Evolutionary conservation across 2,329 filamentous ascomycete genomes (phyloP), one percentile per base, ranked within the genome.

Genomic region (Colletotrichum limetticola): DNA sequence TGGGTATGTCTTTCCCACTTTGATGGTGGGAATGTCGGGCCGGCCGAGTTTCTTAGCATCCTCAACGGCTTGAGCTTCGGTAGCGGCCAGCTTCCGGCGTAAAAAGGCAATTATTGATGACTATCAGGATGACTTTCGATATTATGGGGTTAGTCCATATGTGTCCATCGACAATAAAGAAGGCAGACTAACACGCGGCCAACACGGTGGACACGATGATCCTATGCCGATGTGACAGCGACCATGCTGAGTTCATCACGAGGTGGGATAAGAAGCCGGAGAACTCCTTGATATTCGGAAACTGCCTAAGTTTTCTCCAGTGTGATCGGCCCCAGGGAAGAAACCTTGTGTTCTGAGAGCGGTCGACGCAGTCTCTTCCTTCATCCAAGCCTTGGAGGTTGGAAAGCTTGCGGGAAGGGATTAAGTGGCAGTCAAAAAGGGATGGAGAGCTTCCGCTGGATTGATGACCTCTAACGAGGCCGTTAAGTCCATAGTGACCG

Each of bases 71-170:
- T 66, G n/a, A 0, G 19, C 14, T 12, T 58, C 59, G 16, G 22
- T 14, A 11, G 1, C n/a, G 4, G 60, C 56, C 0, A 70, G 22
- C 52, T 30, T 58, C 84, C 37, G 76, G 78, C 74, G 87, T 53
- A 95, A 82, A 66, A 83, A 89, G 1, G 84, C 88, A 22, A 97
- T 80, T 19, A 19, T 22, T 22, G 42, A 49, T 19, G 8, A 49
- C 42, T 49, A 8, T n/a, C 42, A 46, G 19, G 19, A 46, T 46
- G 19, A 46, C 42, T n/a, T 49, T 49, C 19, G 19, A 49, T 11
- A 22, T 22, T 3, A 49, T 11, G 42, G 42, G 42, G 19, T 49
- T 19, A 22, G 42, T 42, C 4, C 3, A 42, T 19, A 3, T 3
- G 3, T 19, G 37, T 8, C 28, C 28, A 37, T 19, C 19, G 4